phyloP scores from a whole-genome alignment of 257 asterid species.

The Henckelia pumila region DNA sequence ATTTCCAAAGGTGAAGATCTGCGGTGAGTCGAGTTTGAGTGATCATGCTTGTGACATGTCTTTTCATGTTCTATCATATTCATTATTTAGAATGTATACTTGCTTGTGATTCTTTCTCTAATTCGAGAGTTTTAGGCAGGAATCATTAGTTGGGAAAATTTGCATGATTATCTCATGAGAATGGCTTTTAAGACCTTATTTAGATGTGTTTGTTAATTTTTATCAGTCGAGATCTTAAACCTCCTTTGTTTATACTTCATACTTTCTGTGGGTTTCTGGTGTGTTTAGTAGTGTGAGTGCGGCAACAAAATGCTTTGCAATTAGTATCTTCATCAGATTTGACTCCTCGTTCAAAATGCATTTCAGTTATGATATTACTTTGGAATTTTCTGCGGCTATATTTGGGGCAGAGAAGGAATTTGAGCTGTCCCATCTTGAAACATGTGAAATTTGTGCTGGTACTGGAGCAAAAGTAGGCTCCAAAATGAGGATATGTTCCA shows the following conservation, averaged over 20 bases:
- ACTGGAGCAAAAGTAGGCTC: constrained; percentile 95
- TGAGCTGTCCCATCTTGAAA: constrained; percentile 88
- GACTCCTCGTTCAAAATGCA: constrained; percentile 31
- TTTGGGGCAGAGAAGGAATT: constrained; percentile 96
- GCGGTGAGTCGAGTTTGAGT: constrained; percentile 65
- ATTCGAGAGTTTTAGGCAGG: constrained; percentile 18
- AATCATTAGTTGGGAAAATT: neutral
- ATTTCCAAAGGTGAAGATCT: constrained; percentile 94
- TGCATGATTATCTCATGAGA: constrained; percentile 21
- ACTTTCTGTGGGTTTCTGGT: constrained; percentile 2
- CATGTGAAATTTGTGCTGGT: constrained; percentile 85
- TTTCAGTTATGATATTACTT: constrained; percentile 76
- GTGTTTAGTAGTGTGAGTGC: constrained; percentile 13
- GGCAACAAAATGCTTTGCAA: constrained; percentile 9
- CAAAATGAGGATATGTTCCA: constrained; percentile 92
- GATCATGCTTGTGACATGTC: constrained; percentile 17
- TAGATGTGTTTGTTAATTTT: neutral
- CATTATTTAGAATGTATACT: neutral
- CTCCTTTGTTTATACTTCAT: neutral
- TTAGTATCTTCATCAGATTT: constrained; percentile 16
- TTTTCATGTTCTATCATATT: constrained; percentile 15
- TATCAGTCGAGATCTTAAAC: neutral
- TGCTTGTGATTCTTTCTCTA: constrained; percentile 8
- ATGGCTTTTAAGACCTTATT: constrained; percentile 19
- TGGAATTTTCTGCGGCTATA: constrained; percentile 87